Evolutionary conservation across 2,329 filamentous ascomycete species (phyloP), one percentile per base, ranked within the genome.

Genomic region (Stagonosporopsis tanaceti): DNA sequence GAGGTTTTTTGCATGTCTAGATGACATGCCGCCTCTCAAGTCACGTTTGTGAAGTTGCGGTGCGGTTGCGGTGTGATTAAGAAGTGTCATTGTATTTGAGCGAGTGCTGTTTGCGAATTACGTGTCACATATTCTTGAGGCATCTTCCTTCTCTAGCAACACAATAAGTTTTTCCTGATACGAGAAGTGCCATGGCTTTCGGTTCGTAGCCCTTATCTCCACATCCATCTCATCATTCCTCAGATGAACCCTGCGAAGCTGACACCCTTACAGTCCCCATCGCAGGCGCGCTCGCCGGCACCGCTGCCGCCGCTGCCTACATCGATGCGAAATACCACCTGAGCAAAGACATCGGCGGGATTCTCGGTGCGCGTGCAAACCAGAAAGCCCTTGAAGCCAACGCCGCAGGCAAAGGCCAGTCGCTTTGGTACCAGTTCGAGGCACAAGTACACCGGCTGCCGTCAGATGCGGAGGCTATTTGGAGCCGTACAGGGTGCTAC

Each of bases 311-410:
- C 12, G 82, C 84, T 38, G 81, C 82, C 14, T 91, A 91, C 64
- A 77, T 90, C 41, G 85, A 93, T 68, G 90, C 86, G 51, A 91
- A 89, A 77, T 87, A 84, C 65, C 85, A 90, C 70, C 70, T 93
- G 47, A 72, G 76, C 39, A 85, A 89, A 67, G 90, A 93, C 71
- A 61, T 89, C 15, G 64, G 69, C 0, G 65, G 67, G 6, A 72
- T 90, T n/a, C 70, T 77, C 12, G 75, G 76, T 11, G 57, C 77
- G n/a, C 79, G 76, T 34, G 75, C 72, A 30, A 76, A 77, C 9
- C 75, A 78, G 48, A 80, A 82, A 48, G 74, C 79, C 2, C 81
- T 82, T 51, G 73, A 75, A 4, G 50, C 40, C 44, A 61, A 53
- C 34, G 84, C 84, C 79, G 22, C 77, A 80, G 78, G 82, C 40